Evolutionary conservation across 2,329 filamentous ascomycete species (phyloP).

Genomic region (Epichloe glyceriae): DNA sequence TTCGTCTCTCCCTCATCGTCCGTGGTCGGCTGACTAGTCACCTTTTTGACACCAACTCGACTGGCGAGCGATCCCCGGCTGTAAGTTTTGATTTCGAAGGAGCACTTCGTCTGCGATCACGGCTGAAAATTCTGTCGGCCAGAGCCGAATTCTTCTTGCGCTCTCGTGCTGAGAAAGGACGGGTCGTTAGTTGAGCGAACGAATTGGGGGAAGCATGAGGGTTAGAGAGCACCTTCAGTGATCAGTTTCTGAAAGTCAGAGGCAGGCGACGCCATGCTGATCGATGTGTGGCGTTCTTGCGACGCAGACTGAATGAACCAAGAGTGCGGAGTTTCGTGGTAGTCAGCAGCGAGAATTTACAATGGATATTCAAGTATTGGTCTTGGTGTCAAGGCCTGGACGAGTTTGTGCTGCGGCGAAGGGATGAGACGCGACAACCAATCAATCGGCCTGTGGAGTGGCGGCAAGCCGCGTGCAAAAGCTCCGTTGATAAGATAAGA

Average conservation of each 20-base stretch:
- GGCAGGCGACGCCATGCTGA: conserved; percentile 30
- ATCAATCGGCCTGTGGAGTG: neutral
- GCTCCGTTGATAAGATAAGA: conserved; percentile 24
- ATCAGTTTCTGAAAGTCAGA: conserved; percentile 44
- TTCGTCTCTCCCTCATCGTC: neutral
- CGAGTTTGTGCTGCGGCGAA: neutral
- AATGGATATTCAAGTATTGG: neutral
- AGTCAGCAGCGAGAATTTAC: neutral
- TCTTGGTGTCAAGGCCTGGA: neutral
- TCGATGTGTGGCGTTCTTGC: neutral
- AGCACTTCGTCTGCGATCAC: conserved; percentile 45
- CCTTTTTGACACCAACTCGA: conserved; percentile 62
- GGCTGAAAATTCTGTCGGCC: conserved; percentile 59
- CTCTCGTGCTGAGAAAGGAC: conserved; percentile 38
- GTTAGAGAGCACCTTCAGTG: conserved; percentile 28
- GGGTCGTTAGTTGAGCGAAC: neutral
- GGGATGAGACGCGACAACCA: conserved; percentile 2
- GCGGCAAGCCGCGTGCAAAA: conserved; percentile 35
- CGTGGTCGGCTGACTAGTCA: conserved; percentile 17
- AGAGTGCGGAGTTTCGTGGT: neutral
- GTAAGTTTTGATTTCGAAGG: conserved; percentile 33
- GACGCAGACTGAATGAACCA: neutral
- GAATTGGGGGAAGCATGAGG: neutral
- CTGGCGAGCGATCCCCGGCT: conserved; percentile 50
- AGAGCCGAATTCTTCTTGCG: conserved; percentile 59